phyloP scores from a whole-genome alignment of 2,329 filamentous ascomycete genomes.

The Tolypocladium amazonense region DNA sequence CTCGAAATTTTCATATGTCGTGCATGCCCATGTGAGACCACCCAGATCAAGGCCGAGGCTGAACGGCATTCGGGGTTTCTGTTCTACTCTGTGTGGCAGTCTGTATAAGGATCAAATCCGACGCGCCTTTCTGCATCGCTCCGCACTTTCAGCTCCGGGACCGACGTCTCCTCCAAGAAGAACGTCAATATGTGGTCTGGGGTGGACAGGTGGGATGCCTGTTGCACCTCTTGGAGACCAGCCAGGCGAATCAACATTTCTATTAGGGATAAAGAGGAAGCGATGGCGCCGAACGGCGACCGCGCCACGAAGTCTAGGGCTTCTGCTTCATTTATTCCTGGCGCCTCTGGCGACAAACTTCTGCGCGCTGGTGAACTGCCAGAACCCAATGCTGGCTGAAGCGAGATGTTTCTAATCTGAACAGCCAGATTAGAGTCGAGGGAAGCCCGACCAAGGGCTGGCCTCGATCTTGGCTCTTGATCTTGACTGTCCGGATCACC shows the following conservation, averaged over 20 bases:
- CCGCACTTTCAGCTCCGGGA: constrained; percentile 34
- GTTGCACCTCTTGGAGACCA: constrained; percentile 84
- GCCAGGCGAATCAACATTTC: constrained; percentile 82
- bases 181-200: constrained; percentile 83
- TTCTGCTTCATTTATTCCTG: constrained; percentile 2
- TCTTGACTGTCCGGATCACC: constrained; percentile 23
- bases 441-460: constrained; percentile 10
- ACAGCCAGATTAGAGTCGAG: constrained; percentile 28
- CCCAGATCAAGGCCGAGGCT: constrained; percentile 11
- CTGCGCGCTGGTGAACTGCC: constrained; percentile 1
- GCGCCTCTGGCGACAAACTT: not conserved
- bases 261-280: constrained; percentile 59
- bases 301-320: constrained; percentile 22
- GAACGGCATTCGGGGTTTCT: not conserved
- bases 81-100: constrained; percentile 22
- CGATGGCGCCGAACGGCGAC: constrained; percentile 41
- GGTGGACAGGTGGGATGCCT: constrained; percentile 79
- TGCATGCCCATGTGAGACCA: not conserved
- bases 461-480: constrained; percentile 1
- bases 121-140: constrained; percentile 36
- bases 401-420: constrained; percentile 28
- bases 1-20: not conserved
- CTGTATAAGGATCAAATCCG: constrained; percentile 47
- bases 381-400: constrained; percentile 11
- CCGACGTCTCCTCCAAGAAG: constrained; percentile 59